A percentile compares a stretch with the other conserved stretches of the same genome.
These are phyloP conservation scores for Polyporus tsugae DNA, from an alignment of 1,284 basidiomycete genomes.

Conservation along the genomic window DNA sequence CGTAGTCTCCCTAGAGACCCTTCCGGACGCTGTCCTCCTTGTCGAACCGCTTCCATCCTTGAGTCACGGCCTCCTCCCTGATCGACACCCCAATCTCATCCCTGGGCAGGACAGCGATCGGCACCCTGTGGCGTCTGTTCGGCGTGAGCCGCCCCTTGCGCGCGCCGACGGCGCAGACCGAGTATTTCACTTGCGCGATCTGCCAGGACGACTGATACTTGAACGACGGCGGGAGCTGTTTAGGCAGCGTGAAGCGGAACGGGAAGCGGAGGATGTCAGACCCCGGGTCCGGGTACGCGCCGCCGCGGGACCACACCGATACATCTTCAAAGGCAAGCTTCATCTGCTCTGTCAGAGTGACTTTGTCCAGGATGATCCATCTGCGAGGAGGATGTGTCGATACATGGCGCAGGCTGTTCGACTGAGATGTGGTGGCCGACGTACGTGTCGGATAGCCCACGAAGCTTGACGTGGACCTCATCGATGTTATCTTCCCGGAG, in stretches of 20 bases:
- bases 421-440: neutral
- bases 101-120: conserved; percentile 34
- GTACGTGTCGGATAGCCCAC: conserved; percentile 33
- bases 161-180: conserved; percentile 31
- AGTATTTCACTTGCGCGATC: conserved; percentile 26
- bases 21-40: conserved; percentile 28
- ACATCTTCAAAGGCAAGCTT: conserved; percentile 12
- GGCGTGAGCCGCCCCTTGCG: conserved; percentile 28
- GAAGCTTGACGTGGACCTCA: conserved; percentile 35
- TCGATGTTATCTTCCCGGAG: conserved; percentile 32
- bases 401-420: neutral
- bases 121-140: conserved; percentile 22
- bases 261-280: conserved; percentile 33
- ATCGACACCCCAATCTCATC: conserved; percentile 24
- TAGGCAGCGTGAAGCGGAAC: conserved; percentile 35
- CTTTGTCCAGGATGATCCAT: neutral
- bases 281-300: conserved; percentile 32
- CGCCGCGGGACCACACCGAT: conserved; percentile 18
- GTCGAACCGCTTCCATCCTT: conserved; percentile 14
- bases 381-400: neutral
- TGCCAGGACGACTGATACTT: conserved; percentile 12
- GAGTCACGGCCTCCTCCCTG: neutral
- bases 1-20: conserved; percentile 36
- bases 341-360: neutral
- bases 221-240: conserved; percentile 35